These are phyloP conservation scores for Neltuma alba DNA, from an alignment of 306 rosid species.

Conservation along the genomic window DNA sequence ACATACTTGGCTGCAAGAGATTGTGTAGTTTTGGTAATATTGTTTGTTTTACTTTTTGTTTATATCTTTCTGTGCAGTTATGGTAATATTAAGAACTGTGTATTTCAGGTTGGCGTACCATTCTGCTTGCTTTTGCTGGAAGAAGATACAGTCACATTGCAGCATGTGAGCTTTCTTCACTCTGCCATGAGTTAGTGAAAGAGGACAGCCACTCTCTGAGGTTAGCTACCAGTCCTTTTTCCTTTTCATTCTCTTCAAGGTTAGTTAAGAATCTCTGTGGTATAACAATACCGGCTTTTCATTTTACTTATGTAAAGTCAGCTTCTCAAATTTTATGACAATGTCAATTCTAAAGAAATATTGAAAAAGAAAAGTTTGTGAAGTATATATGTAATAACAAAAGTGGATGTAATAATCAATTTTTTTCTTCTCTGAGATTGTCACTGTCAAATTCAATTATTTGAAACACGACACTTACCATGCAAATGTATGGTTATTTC, in stretches of 20 bases:
- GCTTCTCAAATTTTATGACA: too few species aligned
- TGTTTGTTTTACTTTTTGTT: background rate
- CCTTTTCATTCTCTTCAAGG: background rate
- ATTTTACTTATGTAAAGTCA: background rate
- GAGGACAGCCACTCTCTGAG: slow-evolving; percentile 5
- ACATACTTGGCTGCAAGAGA: slow-evolving; percentile 53
- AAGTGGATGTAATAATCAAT: background rate
- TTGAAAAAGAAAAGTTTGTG: background rate
- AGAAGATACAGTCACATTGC: slow-evolving; percentile 46
- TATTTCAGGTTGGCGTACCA: slow-evolving; percentile 46
- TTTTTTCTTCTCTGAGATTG: background rate
- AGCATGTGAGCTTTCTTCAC: slow-evolving; percentile 40
- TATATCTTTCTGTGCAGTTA: background rate
- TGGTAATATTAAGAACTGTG: slow-evolving; percentile 13
- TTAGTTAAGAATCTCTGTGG: background rate
- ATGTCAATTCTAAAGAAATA: background rate
- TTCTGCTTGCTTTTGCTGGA: slow-evolving; percentile 45
- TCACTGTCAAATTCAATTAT: background rate
- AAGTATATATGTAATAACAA: background rate
- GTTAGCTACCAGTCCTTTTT: background rate
- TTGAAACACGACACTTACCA: background rate
- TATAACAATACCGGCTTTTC: background rate
- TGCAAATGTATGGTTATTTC: background rate
- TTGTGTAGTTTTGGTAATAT: slow-evolving; percentile 39
- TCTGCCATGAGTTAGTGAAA: slow-evolving; percentile 41